Conservation (phyloP, 2,329 filamentous ascomycete species). For the Fusarium globosum region DNA sequence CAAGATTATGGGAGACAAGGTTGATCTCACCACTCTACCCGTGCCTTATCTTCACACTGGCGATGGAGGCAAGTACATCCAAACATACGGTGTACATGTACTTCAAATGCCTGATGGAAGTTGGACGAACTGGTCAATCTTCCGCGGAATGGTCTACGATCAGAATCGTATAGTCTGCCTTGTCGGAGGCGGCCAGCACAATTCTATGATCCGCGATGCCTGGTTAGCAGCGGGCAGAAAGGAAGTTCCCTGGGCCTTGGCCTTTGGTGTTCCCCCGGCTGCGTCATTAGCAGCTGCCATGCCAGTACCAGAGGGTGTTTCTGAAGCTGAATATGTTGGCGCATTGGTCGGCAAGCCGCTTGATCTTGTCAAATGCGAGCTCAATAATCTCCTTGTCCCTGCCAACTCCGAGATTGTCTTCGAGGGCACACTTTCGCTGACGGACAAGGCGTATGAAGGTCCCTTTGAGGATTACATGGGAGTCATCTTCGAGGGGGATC, state of each 20-base stretch:
- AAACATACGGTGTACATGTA: constrained; percentile 62
- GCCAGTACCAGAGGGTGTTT: neutral
- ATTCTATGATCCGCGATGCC: constrained; percentile 57
- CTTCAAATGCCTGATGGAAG: constrained; percentile 56
- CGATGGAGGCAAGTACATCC: constrained; percentile 63
- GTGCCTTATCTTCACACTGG: constrained; percentile 55
- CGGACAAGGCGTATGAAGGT: neutral
- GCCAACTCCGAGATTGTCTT: neutral
- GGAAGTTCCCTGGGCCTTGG: constrained; percentile 60
- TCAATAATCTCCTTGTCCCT: neutral
- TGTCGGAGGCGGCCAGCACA: constrained; percentile 59
- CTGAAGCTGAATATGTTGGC: neutral
- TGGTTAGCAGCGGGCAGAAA: constrained; percentile 57
- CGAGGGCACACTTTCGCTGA: neutral
- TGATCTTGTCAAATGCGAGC: neutral
- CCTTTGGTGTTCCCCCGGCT: constrained; percentile 61
- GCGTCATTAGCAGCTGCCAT: constrained; percentile 55
- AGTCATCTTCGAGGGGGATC: neutral
- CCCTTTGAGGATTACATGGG: constrained; percentile 8
- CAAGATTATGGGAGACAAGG: neutral
- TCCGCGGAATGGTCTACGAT: constrained; percentile 59
- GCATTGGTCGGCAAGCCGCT: neutral
- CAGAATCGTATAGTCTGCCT: constrained; percentile 54
- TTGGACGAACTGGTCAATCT: constrained; percentile 63
- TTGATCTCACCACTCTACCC: constrained; percentile 52